Conservation (phyloP, 257 asterid species). For the Capsicum pubescens region DNA sequence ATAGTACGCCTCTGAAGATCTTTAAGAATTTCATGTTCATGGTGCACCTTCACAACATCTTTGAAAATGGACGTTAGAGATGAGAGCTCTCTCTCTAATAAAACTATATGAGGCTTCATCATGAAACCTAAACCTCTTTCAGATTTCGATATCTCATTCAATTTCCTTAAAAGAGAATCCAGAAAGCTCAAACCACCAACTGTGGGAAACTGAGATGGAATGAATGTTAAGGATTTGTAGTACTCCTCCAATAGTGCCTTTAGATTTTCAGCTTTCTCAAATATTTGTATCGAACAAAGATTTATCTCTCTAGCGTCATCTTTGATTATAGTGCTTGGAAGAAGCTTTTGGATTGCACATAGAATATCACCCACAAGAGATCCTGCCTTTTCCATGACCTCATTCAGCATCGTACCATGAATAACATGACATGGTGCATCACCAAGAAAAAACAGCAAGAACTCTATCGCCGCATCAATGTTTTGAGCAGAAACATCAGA, state of each 20-base stretch:
- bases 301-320: neutral
- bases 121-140: neutral
- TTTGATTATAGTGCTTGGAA: neutral
- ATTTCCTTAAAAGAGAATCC: neutral
- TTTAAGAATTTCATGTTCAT: neutral
- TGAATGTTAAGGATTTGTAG: neutral
- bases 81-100: neutral
- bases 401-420: neutral
- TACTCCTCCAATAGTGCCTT: neutral
- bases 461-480: neutral
- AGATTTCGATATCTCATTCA: neutral
- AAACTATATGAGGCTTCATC: neutral
- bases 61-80: neutral
- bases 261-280: neutral
- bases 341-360: neutral
- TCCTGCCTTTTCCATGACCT: neutral
- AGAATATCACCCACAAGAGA: neutral
- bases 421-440: neutral
- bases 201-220: neutral
- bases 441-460: neutral
- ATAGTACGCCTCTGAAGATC: neutral
- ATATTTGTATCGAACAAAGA: neutral
- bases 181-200: slow-evolving; percentile 8
- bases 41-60: neutral
- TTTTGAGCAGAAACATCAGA: neutral